Base-by-base conservation (phyloP, 441 rosid genomes). In the Brassica balearica region DNA sequence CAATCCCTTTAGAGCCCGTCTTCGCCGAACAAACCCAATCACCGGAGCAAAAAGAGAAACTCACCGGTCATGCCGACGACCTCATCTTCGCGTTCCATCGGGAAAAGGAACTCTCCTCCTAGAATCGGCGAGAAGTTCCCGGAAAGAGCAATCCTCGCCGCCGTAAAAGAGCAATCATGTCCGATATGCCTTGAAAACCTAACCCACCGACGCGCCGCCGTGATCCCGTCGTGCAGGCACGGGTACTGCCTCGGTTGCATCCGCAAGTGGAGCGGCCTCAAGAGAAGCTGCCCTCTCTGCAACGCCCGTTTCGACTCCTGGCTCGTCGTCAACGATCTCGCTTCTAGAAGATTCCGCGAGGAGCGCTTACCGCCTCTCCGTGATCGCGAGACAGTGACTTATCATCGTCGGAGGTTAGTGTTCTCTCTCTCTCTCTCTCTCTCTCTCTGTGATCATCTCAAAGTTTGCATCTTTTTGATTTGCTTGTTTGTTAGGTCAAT, bases 241-340 rank as follows among this genome's bases (percentile, higher is more conserved):
- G 88, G 88, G 0, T 90, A 86, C 84, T 91, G 93, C 75, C 72
- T 77, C 51, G 75, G 23, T 3, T 91, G 97, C 81, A 90, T 91
- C 68, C 73, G 82, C 1, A 79, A 73, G 46, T 91, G 94, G 94
- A 91, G 97, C 84, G 65, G 83, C 36, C 36, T 90, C 77, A 89
- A 87, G 86, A 85, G 93, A 71, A 84, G 41, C 27, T 89, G 95
- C 58, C 95, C 97, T 72, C 92, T 93, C 77, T 89, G 98, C 84
- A 91, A 87, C 83, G 71, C 80, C 12, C 43, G 53, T 29, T 89
- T 90, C 79, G 78, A 84, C 79, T 91, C 92, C 0, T 88, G 89
- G 90, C 84, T 86, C 75, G 82, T 72, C 77, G 76, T 76, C 1
- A 84, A 78, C 81, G 79, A 85, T 74, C 64, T 80, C 72, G 82